Evolutionary conservation across 345 rosid genomes (phyloP).

Genomic region (Aethionema arabicum): DNA sequence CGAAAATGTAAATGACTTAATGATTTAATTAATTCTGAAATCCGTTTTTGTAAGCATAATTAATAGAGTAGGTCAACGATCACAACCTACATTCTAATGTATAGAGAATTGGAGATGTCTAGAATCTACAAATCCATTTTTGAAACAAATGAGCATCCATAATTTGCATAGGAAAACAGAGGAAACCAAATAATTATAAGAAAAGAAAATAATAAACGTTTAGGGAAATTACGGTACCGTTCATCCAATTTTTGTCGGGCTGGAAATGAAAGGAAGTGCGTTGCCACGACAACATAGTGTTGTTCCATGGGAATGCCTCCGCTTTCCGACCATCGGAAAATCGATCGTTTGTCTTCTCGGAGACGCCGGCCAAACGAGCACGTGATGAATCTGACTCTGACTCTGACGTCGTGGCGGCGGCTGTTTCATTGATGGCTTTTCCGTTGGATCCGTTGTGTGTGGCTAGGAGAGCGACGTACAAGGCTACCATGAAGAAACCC

Average conservation of each 20-base stretch:
- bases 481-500: slow-evolving; percentile 40
- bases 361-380: slow-evolving; percentile 57
- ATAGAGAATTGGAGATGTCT: too few relatives aligned
- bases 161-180: too few relatives aligned
- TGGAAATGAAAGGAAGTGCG: slow-evolving; percentile 92
- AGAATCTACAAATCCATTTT: too few relatives aligned
- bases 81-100: too few relatives aligned
- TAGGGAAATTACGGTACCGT: slow-evolving; percentile 69
- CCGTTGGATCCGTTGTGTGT: slow-evolving; percentile 23
- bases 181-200: background rate
- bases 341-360: slow-evolving; percentile 54
- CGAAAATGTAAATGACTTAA: too few relatives aligned
- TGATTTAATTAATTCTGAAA: too few relatives aligned
- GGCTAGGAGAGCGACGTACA: slow-evolving; percentile 37
- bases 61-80: too few relatives aligned
- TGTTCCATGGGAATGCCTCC: slow-evolving; percentile 64
- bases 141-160: too few relatives aligned
- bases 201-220: background rate
- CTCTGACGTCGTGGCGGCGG: slow-evolving; percentile 18
- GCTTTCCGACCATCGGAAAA: slow-evolving; percentile 5
- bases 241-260: slow-evolving; percentile 96
- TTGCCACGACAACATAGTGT: slow-evolving; percentile 87
- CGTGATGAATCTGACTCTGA: slow-evolving; percentile 30
- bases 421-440: slow-evolving; percentile 8
- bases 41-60: too few relatives aligned